Conservation (phyloP, 2,329 filamentous ascomycete species). For the Aspergillus intermedius region DNA sequence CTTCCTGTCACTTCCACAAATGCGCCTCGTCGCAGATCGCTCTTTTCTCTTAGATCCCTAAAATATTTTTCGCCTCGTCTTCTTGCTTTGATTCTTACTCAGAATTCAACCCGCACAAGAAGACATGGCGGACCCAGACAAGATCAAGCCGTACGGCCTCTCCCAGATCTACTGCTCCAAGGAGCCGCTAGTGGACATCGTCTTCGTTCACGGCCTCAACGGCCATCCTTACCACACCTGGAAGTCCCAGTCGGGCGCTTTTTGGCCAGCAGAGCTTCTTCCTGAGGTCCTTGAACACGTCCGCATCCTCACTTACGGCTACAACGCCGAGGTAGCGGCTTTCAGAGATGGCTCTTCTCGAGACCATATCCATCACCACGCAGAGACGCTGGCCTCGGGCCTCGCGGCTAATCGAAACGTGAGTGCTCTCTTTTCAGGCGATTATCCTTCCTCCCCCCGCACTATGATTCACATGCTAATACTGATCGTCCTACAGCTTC, state of each 20-base stretch:
- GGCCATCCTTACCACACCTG: slow-evolving; percentile 61
- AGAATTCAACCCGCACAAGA: not conserved
- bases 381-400: slow-evolving; percentile 59
- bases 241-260: slow-evolving; percentile 45
- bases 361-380: slow-evolving; percentile 64
- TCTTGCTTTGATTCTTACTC: not conserved
- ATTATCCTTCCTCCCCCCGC: not conserved
- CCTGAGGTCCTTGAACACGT: slow-evolving; percentile 55
- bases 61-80: not conserved
- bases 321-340: slow-evolving; percentile 59
- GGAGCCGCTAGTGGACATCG: slow-evolving; percentile 46
- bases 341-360: slow-evolving; percentile 52
- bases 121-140: not conserved
- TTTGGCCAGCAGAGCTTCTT: slow-evolving; percentile 65
- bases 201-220: slow-evolving; percentile 66
- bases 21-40: not conserved
- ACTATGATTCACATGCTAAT: not conserved
- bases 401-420: slow-evolving; percentile 57
- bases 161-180: slow-evolving; percentile 35
- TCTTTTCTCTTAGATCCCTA: not conserved
- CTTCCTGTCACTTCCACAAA: not conserved
- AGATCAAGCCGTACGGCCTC: slow-evolving; percentile 35
- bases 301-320: slow-evolving; percentile 65
- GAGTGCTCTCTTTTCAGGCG: slow-evolving; percentile 11
- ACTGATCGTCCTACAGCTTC: slow-evolving; percentile 24